Evolutionary conservation across 306 rosid genomes (phyloP).

Genomic region (Cajanus cajan): DNA sequence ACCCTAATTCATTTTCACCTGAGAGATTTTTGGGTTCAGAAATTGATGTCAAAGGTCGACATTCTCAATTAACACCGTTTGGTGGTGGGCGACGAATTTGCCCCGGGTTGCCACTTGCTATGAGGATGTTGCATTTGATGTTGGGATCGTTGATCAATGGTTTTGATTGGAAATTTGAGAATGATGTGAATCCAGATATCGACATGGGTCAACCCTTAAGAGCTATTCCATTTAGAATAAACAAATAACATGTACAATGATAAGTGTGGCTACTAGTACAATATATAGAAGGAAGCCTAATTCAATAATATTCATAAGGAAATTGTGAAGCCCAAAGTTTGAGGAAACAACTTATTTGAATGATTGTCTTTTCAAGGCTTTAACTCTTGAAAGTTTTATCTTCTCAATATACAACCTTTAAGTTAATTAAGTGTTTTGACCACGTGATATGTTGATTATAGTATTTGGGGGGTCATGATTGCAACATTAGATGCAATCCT

Average conservation of each 20-base stretch:
- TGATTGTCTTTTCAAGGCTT: too few relatives aligned
- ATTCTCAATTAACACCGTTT: conserved; percentile 29
- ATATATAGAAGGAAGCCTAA: too few relatives aligned
- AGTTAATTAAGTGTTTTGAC: too few relatives aligned
- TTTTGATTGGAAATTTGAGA: conserved; percentile 29
- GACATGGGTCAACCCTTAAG: not conserved
- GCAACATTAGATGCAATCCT: too few relatives aligned
- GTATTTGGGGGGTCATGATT: too few relatives aligned
- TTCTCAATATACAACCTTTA: too few relatives aligned
- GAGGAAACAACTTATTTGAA: too few relatives aligned
- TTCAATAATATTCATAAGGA: too few relatives aligned
- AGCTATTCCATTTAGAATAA: conserved; percentile 4
- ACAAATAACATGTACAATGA: not conserved
- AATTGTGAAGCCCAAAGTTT: too few relatives aligned
- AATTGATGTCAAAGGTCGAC: conserved; percentile 16
- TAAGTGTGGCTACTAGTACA: too few relatives aligned
- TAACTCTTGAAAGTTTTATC: too few relatives aligned
- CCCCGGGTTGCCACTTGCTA: conserved; percentile 21
- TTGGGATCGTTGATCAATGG: conserved; percentile 27
- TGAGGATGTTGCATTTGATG: conserved; percentile 5
- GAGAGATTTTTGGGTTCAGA: conserved; percentile 26
- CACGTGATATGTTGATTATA: too few relatives aligned
- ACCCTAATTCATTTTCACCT: conserved; percentile 13
- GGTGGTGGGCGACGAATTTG: conserved; percentile 29
- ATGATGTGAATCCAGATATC: not conserved